Evolutionary conservation across 345 rosid species (phyloP), one percentile per base, ranked within the genome.

Genomic region (Eutrema heterophyllum): DNA sequence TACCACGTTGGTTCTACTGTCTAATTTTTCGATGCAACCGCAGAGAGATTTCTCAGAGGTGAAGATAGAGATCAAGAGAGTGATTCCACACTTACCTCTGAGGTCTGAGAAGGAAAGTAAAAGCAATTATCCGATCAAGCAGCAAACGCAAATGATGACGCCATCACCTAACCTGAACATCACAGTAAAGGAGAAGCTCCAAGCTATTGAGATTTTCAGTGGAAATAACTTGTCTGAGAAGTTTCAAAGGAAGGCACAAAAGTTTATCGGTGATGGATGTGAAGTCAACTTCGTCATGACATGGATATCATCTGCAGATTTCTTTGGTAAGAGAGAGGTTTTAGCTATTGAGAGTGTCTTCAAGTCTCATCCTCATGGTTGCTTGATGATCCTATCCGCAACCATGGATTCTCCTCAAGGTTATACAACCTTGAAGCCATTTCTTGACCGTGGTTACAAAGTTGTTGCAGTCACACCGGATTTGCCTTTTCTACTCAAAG

Each of bases 261-360:
- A 80, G 36, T 90, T 93, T 68, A 81, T 85, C 68, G 39, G 50
- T 68, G 55, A 78, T 2, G 52, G 63, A 0, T 90, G 97, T 12
- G 83, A 80, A 16, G 72, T 83, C 50, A 82, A 68, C 62, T 85
- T 89, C 61, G 87, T 84, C 81, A 87, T 88, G 97, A 87, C 90
- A 33, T 93, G 96, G 98, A 83, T 90, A 66, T 85, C 97, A 6
- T 65, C 83, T 1, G 86, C 72, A 2, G 59, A 50, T 1, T 69
- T 68, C 0, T 90, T 88, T 7, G 81, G 87, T 14, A 78, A 73
- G 6, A 80, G 92, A 49, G 93, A 93, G 46, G 53, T 78, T 51
- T 52, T 87, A 40, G 84, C 83, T 1, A 21, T 87, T 33, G 98
- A 84, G 67, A 87, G 85, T 24, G 79, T 93, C 24, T 89, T 93